These are phyloP conservation scores for Corchorus capsularis DNA, from an alignment of 345 rosid genomes.

Conservation along the genomic window DNA sequence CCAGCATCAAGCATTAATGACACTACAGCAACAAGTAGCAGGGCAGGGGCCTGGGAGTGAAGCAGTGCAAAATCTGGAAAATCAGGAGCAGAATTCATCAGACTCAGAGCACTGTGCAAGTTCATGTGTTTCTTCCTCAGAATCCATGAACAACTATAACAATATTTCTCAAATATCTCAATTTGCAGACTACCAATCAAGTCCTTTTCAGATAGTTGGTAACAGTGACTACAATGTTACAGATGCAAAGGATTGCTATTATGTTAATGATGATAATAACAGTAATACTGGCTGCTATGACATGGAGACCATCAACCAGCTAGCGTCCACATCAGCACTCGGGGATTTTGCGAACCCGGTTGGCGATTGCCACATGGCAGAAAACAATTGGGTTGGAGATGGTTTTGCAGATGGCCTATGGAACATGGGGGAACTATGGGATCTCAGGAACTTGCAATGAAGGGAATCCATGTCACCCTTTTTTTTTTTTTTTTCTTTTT, in stretches of 20 bases:
- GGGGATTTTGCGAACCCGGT: slow-evolving; percentile 22
- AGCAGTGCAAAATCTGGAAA: slow-evolving; percentile 6
- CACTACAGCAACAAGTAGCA: not conserved
- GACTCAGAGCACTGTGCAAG: slow-evolving; percentile 31
- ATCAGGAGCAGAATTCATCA: slow-evolving; percentile 36
- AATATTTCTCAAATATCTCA: slow-evolving; percentile 23
- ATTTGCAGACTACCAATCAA: slow-evolving; percentile 28
- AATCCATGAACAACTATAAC: slow-evolving; percentile 25
- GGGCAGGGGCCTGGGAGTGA: slow-evolving; percentile 12
- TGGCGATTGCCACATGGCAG: slow-evolving; percentile 25
- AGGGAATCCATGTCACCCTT: slow-evolving; percentile 7
- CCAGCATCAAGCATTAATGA: not conserved
- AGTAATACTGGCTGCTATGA: slow-evolving; percentile 19
- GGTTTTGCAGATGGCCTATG: slow-evolving; percentile 39
- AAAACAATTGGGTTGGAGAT: slow-evolving; percentile 32
- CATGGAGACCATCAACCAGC: slow-evolving; percentile 28
- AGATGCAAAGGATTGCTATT: slow-evolving; percentile 20
- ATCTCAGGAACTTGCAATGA: slow-evolving; percentile 25
- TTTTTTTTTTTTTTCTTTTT: too few species aligned
- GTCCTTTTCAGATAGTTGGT: slow-evolving; percentile 5
- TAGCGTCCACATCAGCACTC: slow-evolving; percentile 11
- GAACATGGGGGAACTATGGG: slow-evolving; percentile 45
- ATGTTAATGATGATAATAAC: slow-evolving; percentile 12
- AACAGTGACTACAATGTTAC: slow-evolving; percentile 6
- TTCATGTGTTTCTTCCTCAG: slow-evolving; percentile 36